A percentile compares a stretch with the other conserved stretches of the same genome.
phyloP scores from a whole-genome alignment of 2,329 filamentous ascomycete genomes.

The Penicillium sp. region DNA sequence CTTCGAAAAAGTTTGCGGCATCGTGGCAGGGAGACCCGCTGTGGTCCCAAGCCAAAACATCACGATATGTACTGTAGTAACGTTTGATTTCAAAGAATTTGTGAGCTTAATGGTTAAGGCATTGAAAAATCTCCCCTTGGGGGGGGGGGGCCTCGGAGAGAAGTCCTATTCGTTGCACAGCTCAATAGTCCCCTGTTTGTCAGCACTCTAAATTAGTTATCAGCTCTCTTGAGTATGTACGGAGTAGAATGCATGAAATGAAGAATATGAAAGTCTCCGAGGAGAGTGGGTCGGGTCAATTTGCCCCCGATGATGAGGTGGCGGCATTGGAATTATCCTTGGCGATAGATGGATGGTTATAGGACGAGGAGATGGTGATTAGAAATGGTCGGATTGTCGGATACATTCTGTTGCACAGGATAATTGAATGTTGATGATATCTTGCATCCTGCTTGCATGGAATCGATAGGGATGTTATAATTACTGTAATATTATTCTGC shows the following conservation, averaged over 20 bases:
- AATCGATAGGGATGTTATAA: background rate
- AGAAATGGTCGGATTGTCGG: no score
- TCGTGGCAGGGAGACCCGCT: conserved; percentile 2
- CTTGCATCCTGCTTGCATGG: background rate
- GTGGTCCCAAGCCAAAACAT: background rate
- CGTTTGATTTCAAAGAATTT: conserved; percentile 1
- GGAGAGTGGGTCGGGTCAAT: conserved; percentile 17
- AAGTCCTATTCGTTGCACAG: conserved; percentile 1
- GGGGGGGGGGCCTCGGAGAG: background rate
- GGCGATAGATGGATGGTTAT: background rate
- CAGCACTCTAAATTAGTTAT: conserved; percentile 8
- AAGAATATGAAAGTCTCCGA: conserved; percentile 23
- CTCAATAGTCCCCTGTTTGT: background rate
- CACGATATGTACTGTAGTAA: background rate
- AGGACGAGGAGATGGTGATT: background rate
- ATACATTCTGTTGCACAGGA: background rate
- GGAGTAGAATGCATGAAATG: background rate
- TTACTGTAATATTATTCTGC: no score
- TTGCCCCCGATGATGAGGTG: conserved; percentile 9
- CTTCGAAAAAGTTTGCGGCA: conserved; percentile 9
- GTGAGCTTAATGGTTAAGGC: background rate
- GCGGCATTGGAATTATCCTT: background rate
- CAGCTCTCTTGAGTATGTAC: background rate
- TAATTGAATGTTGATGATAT: background rate
- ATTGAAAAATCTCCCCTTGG: background rate